phyloP scores from a whole-genome alignment of 202 grass and related monocot genomes.

The Zoysia matrella region DNA sequence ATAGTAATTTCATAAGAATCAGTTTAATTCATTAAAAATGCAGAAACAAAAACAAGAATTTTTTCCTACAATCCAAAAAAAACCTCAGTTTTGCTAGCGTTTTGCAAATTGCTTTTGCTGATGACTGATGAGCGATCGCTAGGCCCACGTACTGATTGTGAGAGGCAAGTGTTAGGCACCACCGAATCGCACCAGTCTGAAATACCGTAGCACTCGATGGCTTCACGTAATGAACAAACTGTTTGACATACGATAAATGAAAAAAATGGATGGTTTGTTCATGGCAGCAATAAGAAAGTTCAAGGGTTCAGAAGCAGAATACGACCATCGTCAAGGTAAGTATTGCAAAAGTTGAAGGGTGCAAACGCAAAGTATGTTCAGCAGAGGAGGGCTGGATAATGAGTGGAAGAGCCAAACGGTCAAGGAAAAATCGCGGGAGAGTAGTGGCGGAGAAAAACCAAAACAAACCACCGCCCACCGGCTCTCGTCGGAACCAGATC shows the following conservation, averaged over 20 bases:
- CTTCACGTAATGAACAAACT: not conserved
- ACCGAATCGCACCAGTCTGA: not conserved
- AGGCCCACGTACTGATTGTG: not conserved
- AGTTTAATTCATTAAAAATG: too few species aligned
- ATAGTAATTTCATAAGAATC: too few species aligned
- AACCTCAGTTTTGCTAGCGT: too few species aligned
- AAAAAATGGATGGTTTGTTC: too few species aligned
- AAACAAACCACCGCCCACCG: constrained; percentile 45
- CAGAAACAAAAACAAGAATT: too few species aligned
- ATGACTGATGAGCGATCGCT: not conserved
- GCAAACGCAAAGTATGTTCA: not conserved
- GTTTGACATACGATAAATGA: too few species aligned
- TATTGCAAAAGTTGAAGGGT: not conserved
- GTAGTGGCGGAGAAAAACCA: constrained; percentile 63
- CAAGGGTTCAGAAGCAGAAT: not conserved
- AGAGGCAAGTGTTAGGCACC: not conserved
- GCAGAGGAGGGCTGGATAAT: not conserved
- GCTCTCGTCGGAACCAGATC: constrained; percentile 32
- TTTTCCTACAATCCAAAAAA: too few species aligned
- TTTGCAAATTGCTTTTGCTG: not conserved
- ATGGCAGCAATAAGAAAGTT: too few species aligned
- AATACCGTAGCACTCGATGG: not conserved
- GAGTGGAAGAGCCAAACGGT: not conserved
- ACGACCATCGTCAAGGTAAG: not conserved
- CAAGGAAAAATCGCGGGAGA: constrained; percentile 64